A percentile compares a stretch with the other conserved stretches of the same genome.
Evolutionary conservation across 371 early-diverging fungal genomes (phyloP).

Genomic region (Lichtheimia corymbifera): DNA sequence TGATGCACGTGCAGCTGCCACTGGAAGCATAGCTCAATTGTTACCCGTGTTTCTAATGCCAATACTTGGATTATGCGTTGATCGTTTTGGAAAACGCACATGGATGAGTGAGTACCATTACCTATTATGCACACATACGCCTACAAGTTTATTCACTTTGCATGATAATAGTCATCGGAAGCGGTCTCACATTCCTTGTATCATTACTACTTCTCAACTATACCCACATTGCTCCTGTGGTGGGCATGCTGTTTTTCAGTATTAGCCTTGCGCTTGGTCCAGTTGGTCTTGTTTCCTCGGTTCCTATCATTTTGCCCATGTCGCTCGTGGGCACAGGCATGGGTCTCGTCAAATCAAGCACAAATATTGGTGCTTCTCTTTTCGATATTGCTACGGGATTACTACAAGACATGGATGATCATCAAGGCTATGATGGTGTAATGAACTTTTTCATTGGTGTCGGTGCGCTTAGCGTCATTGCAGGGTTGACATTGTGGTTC

Average conservation of each 20-base stretch:
- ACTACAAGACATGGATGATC: conserved; percentile 54
- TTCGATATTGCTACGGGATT: conserved; percentile 66
- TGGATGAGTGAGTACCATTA: conserved; percentile 30
- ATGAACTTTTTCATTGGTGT: conserved; percentile 53
- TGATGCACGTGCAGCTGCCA: conserved; percentile 56
- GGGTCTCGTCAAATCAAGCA: conserved; percentile 66
- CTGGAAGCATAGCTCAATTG: conserved; percentile 63
- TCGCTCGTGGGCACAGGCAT: conserved; percentile 66
- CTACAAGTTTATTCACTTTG: not conserved
- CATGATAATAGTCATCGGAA: conserved; percentile 33
- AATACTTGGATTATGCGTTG: conserved; percentile 62
- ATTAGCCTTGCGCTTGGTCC: conserved; percentile 68
- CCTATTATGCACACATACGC: not conserved
- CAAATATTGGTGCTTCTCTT: conserved; percentile 64
- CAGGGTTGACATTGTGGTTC: conserved; percentile 41
- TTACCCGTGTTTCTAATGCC: conserved; percentile 70
- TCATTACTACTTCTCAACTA: conserved; percentile 52
- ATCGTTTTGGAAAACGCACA: conserved; percentile 57
- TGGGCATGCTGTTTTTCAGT: conserved; percentile 65
- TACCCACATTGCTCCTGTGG: conserved; percentile 46
- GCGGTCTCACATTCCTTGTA: conserved; percentile 38
- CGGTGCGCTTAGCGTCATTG: conserved; percentile 40
- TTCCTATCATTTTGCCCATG: conserved; percentile 61
- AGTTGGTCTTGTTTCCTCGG: conserved; percentile 64
- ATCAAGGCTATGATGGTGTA: conserved; percentile 49